Conservation (phyloP, 2,329 filamentous ascomycete species). For the Exophiala oligosperma region DNA sequence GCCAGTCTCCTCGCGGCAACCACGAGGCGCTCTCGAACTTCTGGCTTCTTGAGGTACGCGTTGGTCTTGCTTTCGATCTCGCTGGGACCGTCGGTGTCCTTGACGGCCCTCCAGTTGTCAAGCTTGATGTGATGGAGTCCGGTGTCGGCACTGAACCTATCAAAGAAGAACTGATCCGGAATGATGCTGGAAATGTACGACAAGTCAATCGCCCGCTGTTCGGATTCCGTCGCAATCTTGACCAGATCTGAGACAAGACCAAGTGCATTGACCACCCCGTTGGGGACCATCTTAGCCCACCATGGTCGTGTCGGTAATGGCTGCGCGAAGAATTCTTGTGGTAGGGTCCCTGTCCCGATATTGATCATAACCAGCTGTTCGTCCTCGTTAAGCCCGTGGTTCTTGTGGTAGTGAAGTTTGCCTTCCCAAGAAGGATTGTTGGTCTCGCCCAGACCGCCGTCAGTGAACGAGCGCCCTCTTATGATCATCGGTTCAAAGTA, state of each 20-base stretch:
- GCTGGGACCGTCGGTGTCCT: slow-evolving; percentile 3
- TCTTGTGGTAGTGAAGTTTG: slow-evolving; percentile 21
- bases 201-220: slow-evolving; percentile 15
- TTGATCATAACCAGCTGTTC: slow-evolving; percentile 25
- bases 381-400: slow-evolving; percentile 14
- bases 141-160: slow-evolving; percentile 26
- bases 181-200: slow-evolving; percentile 16
- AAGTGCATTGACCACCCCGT: slow-evolving; percentile 16
- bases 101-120: slow-evolving; percentile 23
- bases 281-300: slow-evolving; percentile 23
- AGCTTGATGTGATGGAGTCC: slow-evolving; percentile 24
- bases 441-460: slow-evolving; percentile 25
- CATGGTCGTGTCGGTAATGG: slow-evolving; percentile 13
- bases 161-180: slow-evolving; percentile 21
- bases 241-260: slow-evolving; percentile 23
- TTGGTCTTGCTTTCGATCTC: slow-evolving; percentile 21
- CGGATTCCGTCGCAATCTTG: slow-evolving; percentile 25
- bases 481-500: slow-evolving; percentile 26
- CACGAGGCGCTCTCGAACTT: slow-evolving; percentile 12
- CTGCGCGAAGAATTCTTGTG: slow-evolving; percentile 3
- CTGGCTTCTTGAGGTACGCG: slow-evolving; percentile 19
- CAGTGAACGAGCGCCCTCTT: slow-evolving; percentile 16
- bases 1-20: slow-evolving; percentile 17
- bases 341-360: slow-evolving; percentile 22
- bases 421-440: slow-evolving; percentile 28